Base-by-base conservation (phyloP, 129 eudicot species). In the Ambrosia trifida region DNA sequence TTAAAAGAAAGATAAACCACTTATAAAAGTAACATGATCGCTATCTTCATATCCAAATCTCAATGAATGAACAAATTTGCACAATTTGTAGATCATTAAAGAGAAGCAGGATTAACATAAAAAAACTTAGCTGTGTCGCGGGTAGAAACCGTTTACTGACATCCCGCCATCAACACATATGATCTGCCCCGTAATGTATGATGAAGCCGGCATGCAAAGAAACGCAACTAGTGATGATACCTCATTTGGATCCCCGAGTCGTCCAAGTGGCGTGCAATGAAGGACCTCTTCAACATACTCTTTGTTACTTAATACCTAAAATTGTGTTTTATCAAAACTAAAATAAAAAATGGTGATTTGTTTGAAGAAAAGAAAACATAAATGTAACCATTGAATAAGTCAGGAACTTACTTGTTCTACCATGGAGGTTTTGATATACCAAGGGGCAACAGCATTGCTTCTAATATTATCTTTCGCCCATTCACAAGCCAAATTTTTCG, bases 391-490 rank as follows among this genome's bases (percentile, higher is more conserved):
- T 61, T 62, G 7, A 62, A 62, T 13, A 62, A 62, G 68, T 9
- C 14, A 65, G 38, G 54, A 46, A 82, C 74, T 72, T 61, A 85
- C 91, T 63, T 85, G 82, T 72, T 88, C 89, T 56, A 86, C 90
- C 86, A 88, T 84, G 53, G 96, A 84, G 52, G 96, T 88, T 66
- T 68, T 84, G 69, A 83, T 88, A 77, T 85, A 85, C 96, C 91
- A 85, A 53, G 96, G 96, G 36, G 93, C 96, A 47, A 86, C 90
- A 61, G 90, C 83, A 74, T 89, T 89, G 74, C 83, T 74, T 72
- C 96, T 78, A 77, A 89, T 89, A 66, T 82, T 78, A 76, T 89
- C 94, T 81, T 84, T 83, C 32, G 94, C 96, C 94, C 96, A 89
- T 71, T 89, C 94, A 76, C 96, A 89, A 16, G 96, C 96, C 84